Percentiles rank a stretch among this genome's conserved stretches.
Conservation (phyloP, 352 stramenopile species). For the Pythium phragmiticola region DNA sequence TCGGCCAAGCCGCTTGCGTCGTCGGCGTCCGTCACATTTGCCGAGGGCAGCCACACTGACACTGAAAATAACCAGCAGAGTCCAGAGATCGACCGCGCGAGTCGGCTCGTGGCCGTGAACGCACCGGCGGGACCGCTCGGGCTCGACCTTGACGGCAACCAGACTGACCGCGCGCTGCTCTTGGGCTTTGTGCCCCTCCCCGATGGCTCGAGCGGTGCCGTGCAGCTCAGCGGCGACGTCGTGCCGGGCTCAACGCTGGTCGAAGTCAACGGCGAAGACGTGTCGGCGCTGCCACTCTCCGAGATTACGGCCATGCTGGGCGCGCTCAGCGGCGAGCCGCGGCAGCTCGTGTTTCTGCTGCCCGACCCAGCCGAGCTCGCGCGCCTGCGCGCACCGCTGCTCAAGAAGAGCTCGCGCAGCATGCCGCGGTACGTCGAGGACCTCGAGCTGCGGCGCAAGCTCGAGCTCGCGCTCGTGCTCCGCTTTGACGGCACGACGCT, state of each 20-base stretch:
- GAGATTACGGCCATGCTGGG: slow-evolving; percentile 46
- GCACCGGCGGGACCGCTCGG: slow-evolving; percentile 54
- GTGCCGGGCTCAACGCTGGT: slow-evolving; percentile 46
- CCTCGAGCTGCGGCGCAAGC: slow-evolving; percentile 42
- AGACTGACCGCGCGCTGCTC: slow-evolving; percentile 44
- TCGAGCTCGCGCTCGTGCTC: slow-evolving; percentile 60
- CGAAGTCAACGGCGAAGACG: slow-evolving; percentile 61
- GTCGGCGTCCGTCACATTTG: background rate
- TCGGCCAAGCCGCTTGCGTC: slow-evolving; percentile 4
- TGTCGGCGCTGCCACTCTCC: slow-evolving; percentile 39
- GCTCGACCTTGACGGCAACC: slow-evolving; percentile 46
- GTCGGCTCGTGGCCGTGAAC: slow-evolving; percentile 43
- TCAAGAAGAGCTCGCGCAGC: slow-evolving; percentile 27
- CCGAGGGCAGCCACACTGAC: background rate
- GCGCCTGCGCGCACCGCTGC: background rate
- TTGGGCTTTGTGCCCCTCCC: slow-evolving; percentile 58
- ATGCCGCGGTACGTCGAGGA: slow-evolving; percentile 48
- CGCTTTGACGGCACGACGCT: slow-evolving; percentile 52
- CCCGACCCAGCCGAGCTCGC: slow-evolving; percentile 21
- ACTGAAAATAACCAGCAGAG: background rate
- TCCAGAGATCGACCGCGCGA: slow-evolving; percentile 7
- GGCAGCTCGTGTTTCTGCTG: slow-evolving; percentile 47
- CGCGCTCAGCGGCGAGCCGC: slow-evolving; percentile 30
- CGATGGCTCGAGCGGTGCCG: slow-evolving; percentile 41
- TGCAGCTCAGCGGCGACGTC: slow-evolving; percentile 48